Conservation (phyloP, 371 early-diverging fungal species). For the Rhizopus arrhizus region DNA sequence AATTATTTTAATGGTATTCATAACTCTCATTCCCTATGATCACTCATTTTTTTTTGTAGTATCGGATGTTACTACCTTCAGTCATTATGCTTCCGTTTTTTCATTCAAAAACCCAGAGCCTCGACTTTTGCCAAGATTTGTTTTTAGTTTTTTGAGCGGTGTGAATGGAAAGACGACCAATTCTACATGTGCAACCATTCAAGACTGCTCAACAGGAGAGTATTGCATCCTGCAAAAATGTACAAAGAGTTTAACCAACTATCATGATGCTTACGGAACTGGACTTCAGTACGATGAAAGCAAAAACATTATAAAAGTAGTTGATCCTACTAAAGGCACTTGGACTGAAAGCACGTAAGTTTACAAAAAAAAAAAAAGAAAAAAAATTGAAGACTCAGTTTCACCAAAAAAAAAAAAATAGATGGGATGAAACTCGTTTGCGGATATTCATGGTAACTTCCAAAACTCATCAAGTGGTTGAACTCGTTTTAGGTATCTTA, state of each 20-base stretch:
- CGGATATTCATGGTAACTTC: conserved; percentile 64
- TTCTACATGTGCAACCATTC: conserved; percentile 33
- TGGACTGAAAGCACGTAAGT: conserved; percentile 79
- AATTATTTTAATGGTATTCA: conserved; percentile 61
- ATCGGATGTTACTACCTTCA: conserved; percentile 32
- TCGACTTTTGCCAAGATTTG: conserved; percentile 42
- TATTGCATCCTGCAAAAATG: conserved; percentile 61
- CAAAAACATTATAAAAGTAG: conserved; percentile 48
- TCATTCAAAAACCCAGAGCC: conserved; percentile 45
- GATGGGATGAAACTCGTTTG: conserved; percentile 57
- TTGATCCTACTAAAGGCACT: conserved; percentile 62
- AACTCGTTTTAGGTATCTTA: conserved; percentile 64
- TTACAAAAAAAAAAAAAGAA: neutral
- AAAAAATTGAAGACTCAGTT: neutral
- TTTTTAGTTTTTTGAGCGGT: conserved; percentile 56
- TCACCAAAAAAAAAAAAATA: conserved; percentile 7
- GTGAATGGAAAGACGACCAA: conserved; percentile 45
- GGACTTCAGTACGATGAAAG: conserved; percentile 67
- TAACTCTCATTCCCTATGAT: neutral
- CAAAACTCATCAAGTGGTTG: conserved; percentile 56
- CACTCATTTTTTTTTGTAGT: conserved; percentile 20
- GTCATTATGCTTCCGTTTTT: conserved; percentile 51
- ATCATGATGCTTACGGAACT: conserved; percentile 76
- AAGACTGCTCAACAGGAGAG: conserved; percentile 43
- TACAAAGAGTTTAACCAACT: conserved; percentile 53